Conservation (phyloP, 2,329 filamentous ascomycete genomes). For the Fusarium piperis region DNA sequence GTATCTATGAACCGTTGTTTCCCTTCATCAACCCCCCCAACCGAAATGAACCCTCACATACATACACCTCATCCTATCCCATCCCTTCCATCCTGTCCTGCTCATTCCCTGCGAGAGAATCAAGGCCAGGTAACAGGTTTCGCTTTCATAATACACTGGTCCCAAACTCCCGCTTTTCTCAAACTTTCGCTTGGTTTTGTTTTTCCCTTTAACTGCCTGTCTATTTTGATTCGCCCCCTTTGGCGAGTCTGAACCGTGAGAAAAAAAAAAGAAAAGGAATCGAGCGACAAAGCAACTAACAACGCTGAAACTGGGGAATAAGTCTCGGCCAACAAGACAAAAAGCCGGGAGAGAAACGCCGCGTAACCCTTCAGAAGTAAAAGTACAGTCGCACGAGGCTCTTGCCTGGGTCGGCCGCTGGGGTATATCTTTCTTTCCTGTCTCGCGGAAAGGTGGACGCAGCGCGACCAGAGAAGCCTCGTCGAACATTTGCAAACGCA, state of each 20-base stretch:
- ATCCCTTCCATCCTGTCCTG: neutral
- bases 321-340: conserved; percentile 17
- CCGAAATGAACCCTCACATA: neutral
- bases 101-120: conserved; percentile 6
- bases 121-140: conserved; percentile 9
- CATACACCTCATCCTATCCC: neutral
- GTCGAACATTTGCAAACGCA: conserved; percentile 4
- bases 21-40: neutral
- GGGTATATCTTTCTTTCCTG: conserved; percentile 21
- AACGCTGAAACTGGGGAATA: conserved; percentile 28
- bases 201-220: conserved; percentile 20
- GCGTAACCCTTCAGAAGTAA: conserved; percentile 20
- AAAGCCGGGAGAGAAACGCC: conserved; percentile 26
- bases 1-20: conserved; percentile 25
- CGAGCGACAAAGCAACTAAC: conserved; percentile 13
- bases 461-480: conserved; percentile 17
- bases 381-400: conserved; percentile 26
- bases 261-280: neutral
- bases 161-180: conserved; percentile 19
- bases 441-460: conserved; percentile 10
- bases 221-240: conserved; percentile 28
- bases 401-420: conserved; percentile 3
- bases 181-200: conserved; percentile 7
- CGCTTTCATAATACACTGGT: conserved; percentile 20
- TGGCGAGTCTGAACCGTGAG: conserved; percentile 14